These are phyloP conservation scores for Colletotrichum sp. DNA, from an alignment of 2,329 filamentous ascomycete genomes.

Conservation along the genomic window DNA sequence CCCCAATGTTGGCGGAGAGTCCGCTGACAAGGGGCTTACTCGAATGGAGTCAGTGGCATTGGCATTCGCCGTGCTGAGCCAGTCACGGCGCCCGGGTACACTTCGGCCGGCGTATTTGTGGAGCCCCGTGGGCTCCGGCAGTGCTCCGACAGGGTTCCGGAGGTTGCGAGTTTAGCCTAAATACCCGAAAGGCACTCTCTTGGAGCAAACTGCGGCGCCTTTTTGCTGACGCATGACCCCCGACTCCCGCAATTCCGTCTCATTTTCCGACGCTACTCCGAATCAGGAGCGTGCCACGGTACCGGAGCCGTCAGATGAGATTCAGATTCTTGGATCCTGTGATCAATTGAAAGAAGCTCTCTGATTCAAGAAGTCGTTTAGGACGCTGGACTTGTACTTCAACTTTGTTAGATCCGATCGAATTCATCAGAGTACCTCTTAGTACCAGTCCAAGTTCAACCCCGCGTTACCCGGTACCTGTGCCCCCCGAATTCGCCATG, in stretches of 20 bases:
- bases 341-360: neutral
- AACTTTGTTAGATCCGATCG: too few species aligned
- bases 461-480: neutral
- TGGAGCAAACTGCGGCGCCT: neutral
- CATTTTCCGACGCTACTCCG: constrained; percentile 17
- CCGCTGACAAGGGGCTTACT: neutral
- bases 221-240: constrained; percentile 5
- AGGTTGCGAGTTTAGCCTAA: constrained; percentile 14
- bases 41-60: constrained; percentile 5
- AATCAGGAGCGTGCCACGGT: neutral
- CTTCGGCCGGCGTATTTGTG: constrained; percentile 10
- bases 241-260: neutral
- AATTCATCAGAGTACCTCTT: neutral
- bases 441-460: neutral
- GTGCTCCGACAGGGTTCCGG: constrained; percentile 9
- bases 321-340: neutral
- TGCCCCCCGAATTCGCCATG: neutral
- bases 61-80: neutral
- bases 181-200: neutral
- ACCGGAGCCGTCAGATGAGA: neutral
- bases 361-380: neutral
- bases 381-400: neutral
- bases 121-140: constrained; percentile 5
- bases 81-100: constrained; percentile 3
- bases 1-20: neutral